Conservation (phyloP, 805 yeast species). For the Torulaspora franciscae region DNA sequence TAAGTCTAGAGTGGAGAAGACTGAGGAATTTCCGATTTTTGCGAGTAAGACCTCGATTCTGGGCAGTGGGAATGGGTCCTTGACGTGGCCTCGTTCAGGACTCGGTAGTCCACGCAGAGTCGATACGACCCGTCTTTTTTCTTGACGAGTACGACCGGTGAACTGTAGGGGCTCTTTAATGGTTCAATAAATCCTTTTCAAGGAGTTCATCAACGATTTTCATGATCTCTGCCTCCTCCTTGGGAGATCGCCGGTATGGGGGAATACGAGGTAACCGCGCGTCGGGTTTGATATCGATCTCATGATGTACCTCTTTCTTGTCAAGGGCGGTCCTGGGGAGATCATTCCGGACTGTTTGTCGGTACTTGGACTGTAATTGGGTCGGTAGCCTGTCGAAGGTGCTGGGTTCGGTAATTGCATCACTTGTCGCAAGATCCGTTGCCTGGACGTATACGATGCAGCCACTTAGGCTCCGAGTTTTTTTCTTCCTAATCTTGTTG, state of each 20-base stretch:
- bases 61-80: not conserved
- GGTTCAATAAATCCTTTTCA: not conserved
- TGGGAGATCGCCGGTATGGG: not conserved
- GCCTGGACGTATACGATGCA: no score
- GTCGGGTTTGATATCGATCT: not conserved
- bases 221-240: not conserved
- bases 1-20: no score
- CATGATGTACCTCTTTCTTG: not conserved
- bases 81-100: not conserved
- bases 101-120: no score
- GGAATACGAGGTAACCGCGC: not conserved
- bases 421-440: no score
- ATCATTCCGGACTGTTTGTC: not conserved
- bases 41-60: no score
- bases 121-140: slow-evolving; percentile 12
- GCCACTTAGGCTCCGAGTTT: no score
- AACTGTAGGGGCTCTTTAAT: slow-evolving; percentile 13
- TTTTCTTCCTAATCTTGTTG: no score
- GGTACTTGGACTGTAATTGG: not conserved
- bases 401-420: no score
- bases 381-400: not conserved
- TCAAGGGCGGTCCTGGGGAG: not conserved
- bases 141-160: slow-evolving; percentile 16
- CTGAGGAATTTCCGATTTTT: no score
- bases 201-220: not conserved